Evolutionary conservation across 2,329 filamentous ascomycete genomes (phyloP).

Genomic region (Rasamsonia emersonii): DNA sequence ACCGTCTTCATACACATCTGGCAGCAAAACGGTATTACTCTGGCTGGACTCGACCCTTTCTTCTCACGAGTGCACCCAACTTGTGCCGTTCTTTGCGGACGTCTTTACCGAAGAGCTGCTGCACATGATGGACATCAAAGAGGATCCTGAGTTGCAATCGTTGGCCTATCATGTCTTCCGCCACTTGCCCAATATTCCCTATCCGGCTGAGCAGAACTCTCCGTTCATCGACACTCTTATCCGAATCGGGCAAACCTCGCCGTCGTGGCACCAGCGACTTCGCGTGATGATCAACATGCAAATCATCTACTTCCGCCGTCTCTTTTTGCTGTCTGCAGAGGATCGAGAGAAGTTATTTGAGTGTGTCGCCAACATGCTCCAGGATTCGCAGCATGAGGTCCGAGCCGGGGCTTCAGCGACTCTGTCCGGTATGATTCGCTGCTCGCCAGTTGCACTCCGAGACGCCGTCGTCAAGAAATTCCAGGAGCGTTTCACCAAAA

Average conservation of each 20-base stretch:
- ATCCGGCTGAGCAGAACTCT: slow-evolving; percentile 74
- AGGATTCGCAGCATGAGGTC: slow-evolving; percentile 86
- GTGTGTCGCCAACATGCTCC: slow-evolving; percentile 92
- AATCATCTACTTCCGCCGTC: slow-evolving; percentile 91
- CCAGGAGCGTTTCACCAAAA: slow-evolving; percentile 67
- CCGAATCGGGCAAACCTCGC: slow-evolving; percentile 71
- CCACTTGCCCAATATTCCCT: slow-evolving; percentile 89
- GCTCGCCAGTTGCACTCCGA: slow-evolving; percentile 74
- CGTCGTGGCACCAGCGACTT: slow-evolving; percentile 91
- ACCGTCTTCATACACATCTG: slow-evolving; percentile 87
- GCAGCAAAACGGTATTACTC: slow-evolving; percentile 87
- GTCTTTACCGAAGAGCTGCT: slow-evolving; percentile 85
- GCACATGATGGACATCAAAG: slow-evolving; percentile 99
- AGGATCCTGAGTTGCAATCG: slow-evolving; percentile 90
- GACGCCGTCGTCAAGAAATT: slow-evolving; percentile 67
- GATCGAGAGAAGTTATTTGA: slow-evolving; percentile 77
- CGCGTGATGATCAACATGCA: slow-evolving; percentile 97
- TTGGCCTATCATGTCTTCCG: slow-evolving; percentile 95
- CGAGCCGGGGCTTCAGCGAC: slow-evolving; percentile 87
- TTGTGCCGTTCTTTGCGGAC: slow-evolving; percentile 83
- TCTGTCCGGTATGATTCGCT: slow-evolving; percentile 94
- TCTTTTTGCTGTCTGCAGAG: slow-evolving; percentile 70
- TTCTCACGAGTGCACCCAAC: slow-evolving; percentile 84
- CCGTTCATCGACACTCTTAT: slow-evolving; percentile 80
- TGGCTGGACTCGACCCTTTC: slow-evolving; percentile 91